These are phyloP conservation scores for Ascoidea asiatica DNA, from an alignment of 805 yeast species.

Conservation along the genomic window DNA sequence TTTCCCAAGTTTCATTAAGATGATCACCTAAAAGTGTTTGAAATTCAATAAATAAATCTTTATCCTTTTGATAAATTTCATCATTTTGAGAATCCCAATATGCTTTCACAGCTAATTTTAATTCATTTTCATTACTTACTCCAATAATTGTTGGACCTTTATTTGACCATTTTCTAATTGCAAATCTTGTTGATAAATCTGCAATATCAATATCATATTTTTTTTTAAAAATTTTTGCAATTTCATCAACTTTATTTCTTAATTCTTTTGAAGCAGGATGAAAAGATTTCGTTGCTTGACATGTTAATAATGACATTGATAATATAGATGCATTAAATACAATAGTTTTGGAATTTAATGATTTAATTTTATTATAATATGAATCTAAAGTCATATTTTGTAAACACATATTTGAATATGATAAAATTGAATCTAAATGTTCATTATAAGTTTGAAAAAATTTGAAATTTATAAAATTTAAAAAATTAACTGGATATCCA, in stretches of 20 bases:
- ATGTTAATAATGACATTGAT: conserved; percentile 74
- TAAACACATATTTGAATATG: conserved; percentile 71
- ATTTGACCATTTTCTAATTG: conserved; percentile 44
- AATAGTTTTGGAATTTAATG: conserved; percentile 38
- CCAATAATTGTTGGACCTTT: conserved; percentile 67
- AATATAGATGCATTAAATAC: conserved; percentile 77
- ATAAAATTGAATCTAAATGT: conserved; percentile 58
- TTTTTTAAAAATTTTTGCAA: conserved; percentile 31
- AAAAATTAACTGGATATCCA: conserved; percentile 72
- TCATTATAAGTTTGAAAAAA: conserved; percentile 31
- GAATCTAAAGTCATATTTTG: conserved; percentile 51
- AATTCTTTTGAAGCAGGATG: conserved; percentile 67
- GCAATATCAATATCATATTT: conserved; percentile 53
- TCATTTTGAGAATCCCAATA: conserved; percentile 33
- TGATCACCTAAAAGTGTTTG: conserved; percentile 35
- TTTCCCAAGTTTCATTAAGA: conserved; percentile 54
- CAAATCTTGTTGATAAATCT: conserved; percentile 67
- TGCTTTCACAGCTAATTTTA: conserved; percentile 45
- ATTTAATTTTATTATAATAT: conserved; percentile 32
- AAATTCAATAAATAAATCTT: conserved; percentile 26
- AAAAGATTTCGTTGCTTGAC: conserved; percentile 53
- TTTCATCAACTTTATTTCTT: conserved; percentile 27
- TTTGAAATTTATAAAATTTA: conserved; percentile 36
- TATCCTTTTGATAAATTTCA: conserved; percentile 27
- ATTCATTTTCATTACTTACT: conserved; percentile 49